These are phyloP conservation scores for Ganoderma leucocontextum DNA, from an alignment of 1,284 basidiomycete species.

Conservation along the genomic window DNA sequence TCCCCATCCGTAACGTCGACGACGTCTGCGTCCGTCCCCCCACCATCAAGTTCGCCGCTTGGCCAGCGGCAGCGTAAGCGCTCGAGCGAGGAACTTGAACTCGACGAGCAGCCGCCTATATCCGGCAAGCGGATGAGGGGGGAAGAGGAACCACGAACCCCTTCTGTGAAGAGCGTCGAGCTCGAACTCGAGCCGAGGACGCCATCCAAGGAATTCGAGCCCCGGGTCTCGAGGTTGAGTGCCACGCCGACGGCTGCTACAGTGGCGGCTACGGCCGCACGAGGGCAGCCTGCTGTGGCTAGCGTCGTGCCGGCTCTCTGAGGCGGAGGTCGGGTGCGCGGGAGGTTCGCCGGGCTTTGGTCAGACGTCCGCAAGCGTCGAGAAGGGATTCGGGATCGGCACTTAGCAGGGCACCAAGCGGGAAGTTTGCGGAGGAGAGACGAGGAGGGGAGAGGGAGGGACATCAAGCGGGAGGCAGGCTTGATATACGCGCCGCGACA, in stretches of 20 bases:
- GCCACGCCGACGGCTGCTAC: background rate
- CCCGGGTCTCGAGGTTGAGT: background rate
- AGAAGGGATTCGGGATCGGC: background rate
- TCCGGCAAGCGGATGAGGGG: slow-evolving; percentile 26
- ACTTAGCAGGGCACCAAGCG: too few relatives aligned
- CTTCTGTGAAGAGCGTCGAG: slow-evolving; percentile 10
- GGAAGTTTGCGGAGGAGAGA: background rate
- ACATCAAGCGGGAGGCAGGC: background rate
- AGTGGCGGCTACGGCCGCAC: background rate
- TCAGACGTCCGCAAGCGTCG: too few relatives aligned
- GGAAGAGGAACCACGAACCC: slow-evolving; percentile 11
- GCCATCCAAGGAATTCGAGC: slow-evolving; percentile 4
- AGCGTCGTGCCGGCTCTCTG: slow-evolving; percentile 16
- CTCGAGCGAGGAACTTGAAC: slow-evolving; percentile 40
- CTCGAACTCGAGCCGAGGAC: slow-evolving; percentile 10
- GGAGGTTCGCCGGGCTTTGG: background rate
- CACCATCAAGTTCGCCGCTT: slow-evolving; percentile 30
- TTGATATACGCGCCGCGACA: slow-evolving; percentile 29
- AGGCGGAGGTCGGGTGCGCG: background rate
- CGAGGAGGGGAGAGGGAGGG: background rate
- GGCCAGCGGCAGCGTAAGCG: slow-evolving; percentile 37
- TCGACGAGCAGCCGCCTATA: slow-evolving; percentile 20
- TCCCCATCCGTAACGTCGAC: slow-evolving; percentile 6
- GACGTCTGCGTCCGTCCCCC: slow-evolving; percentile 8
- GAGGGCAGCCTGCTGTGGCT: slow-evolving; percentile 1